Percentiles rank a stretch among this genome's conserved stretches.
These are phyloP conservation scores for Lithospermum erythrorhizon DNA, from an alignment of 257 asterid species.

Conservation along the genomic window DNA sequence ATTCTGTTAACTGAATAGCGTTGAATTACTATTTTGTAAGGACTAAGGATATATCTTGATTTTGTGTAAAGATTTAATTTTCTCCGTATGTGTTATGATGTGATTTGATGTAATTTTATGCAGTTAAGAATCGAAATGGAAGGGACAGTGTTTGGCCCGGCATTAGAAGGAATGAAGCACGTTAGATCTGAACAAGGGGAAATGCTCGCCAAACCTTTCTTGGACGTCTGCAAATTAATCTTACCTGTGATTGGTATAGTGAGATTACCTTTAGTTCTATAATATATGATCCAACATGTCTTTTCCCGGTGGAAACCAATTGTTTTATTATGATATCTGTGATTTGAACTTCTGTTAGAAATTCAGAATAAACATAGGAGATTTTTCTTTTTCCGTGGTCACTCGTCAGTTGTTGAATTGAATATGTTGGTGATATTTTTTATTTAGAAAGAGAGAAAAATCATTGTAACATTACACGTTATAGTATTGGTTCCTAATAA, in stretches of 20 bases:
- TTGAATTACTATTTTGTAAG: too few species aligned
- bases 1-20: too few species aligned
- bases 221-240: slow-evolving; percentile 84
- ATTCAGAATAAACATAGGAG: too few species aligned
- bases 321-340: too few species aligned
- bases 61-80: neutral
- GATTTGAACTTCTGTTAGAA: too few species aligned
- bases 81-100: neutral
- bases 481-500: too few species aligned
- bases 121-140: slow-evolving; percentile 48
- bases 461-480: too few species aligned
- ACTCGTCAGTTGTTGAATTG: neutral
- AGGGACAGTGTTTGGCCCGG: slow-evolving; percentile 79
- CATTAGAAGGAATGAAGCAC: slow-evolving; percentile 71
- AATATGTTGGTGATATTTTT: too few species aligned
- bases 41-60: too few species aligned
- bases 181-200: slow-evolving; percentile 24
- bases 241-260: slow-evolving; percentile 70
- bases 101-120: slow-evolving; percentile 6
- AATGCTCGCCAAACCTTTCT: slow-evolving; percentile 75
- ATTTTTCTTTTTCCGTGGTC: neutral
- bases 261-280: neutral
- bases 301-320: neutral
- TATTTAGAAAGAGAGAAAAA: too few species aligned
- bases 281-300: neutral